Conservation (phyloP, 148 eudicot genomes). For the Tetragonia tetragonoides region DNA sequence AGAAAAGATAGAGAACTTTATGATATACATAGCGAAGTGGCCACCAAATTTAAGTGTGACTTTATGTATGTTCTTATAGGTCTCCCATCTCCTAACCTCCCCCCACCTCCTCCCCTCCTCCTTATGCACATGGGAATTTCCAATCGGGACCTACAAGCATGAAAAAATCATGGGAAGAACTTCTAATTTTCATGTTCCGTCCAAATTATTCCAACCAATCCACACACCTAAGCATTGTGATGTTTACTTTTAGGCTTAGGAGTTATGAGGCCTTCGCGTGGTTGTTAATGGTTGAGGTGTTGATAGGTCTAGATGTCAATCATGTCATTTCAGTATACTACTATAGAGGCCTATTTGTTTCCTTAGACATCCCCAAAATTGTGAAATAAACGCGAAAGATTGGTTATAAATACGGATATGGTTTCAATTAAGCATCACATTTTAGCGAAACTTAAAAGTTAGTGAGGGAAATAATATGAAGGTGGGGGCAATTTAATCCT, state of each 20-base stretch:
- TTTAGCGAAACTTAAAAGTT: background rate
- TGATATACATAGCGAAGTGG: conserved; percentile 2
- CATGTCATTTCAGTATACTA: background rate
- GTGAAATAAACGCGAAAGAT: no score
- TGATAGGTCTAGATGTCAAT: background rate
- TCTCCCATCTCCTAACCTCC: background rate
- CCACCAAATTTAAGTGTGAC: conserved; percentile 8
- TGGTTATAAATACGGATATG: no score
- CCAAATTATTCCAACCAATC: background rate
- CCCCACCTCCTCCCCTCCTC: background rate
- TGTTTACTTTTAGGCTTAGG: background rate
- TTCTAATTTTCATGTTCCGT: background rate
- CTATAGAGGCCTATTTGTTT: background rate
- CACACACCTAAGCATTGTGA: background rate
- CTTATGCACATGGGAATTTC: background rate
- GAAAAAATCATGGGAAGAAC: background rate
- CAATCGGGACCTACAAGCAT: background rate
- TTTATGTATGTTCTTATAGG: background rate
- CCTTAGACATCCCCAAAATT: no score
- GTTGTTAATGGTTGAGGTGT: background rate
- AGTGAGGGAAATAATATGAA: background rate
- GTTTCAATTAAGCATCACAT: no score
- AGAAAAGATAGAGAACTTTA: conserved; percentile 15
- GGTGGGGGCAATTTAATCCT: conserved; percentile 19
- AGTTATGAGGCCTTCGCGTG: background rate